Percentiles rank a stretch among this genome's conserved stretches.
Conservation (phyloP, 257 asterid species). For the Ajuga chamaepitys region DNA sequence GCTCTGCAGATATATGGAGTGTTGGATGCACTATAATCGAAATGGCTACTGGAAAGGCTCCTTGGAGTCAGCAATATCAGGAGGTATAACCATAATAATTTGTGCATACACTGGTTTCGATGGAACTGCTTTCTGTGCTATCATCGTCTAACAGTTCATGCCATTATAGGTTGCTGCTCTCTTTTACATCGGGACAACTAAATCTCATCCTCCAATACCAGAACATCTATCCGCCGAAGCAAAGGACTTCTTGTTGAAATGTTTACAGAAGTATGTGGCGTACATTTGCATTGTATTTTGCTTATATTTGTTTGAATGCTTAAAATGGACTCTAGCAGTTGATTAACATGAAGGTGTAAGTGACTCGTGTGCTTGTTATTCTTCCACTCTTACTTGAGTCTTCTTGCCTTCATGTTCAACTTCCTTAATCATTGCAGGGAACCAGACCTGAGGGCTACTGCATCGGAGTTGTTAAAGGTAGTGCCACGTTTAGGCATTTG, state of each 20-base stretch:
- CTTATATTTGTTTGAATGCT: neutral
- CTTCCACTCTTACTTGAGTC: neutral
- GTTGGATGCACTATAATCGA: conserved; percentile 82
- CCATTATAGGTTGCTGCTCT: conserved; percentile 72
- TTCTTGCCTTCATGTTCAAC: conserved; percentile 2
- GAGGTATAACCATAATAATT: conserved; percentile 37
- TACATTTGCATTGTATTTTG: conserved; percentile 1
- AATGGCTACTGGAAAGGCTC: conserved; percentile 92
- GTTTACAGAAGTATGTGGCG: conserved; percentile 61
- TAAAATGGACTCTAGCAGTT: neutral
- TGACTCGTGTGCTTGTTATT: neutral
- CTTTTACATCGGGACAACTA: conserved; percentile 74
- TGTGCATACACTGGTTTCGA: neutral
- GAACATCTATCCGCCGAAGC: conserved; percentile 70
- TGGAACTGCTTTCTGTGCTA: conserved; percentile 1
- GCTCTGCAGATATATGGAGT: conserved; percentile 93
- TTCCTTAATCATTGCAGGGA: conserved; percentile 45
- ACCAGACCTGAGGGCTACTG: conserved; percentile 55
- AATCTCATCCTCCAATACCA: conserved; percentile 88
- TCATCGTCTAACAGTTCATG: conserved; percentile 10
- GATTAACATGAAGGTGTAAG: neutral
- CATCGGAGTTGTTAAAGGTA: conserved; percentile 69
- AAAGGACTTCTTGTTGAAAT: conserved; percentile 61
- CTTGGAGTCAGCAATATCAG: conserved; percentile 87
- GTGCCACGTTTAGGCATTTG: conserved; percentile 4